These are phyloP conservation scores for Cyclotella baltica DNA, from an alignment of 108 stramenopile species.

Conservation along the genomic window DNA sequence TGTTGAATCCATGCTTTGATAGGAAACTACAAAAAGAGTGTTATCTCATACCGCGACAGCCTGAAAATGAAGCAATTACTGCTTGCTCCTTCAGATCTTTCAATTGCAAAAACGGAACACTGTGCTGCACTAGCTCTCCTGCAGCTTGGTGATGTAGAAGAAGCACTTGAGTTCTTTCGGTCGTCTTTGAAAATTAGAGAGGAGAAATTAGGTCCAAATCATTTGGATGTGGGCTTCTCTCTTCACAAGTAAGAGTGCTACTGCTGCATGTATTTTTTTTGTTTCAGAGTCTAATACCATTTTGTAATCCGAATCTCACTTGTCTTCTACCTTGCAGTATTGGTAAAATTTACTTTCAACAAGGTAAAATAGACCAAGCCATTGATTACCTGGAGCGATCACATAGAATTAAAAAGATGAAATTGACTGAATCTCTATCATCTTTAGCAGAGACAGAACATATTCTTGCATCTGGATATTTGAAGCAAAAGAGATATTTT, in stretches of 20 bases:
- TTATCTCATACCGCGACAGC: conserved; percentile 40
- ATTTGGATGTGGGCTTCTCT: conserved; percentile 59
- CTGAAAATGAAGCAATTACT: conserved; percentile 42
- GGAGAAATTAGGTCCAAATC: conserved; percentile 38
- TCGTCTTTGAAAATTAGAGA: conserved; percentile 40
- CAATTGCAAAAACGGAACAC: conserved; percentile 58
- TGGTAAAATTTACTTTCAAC: conserved; percentile 50
- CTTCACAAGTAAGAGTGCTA: conserved; percentile 45
- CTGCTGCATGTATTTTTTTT: neutral
- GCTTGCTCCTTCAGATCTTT: conserved; percentile 23
- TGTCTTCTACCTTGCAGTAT: conserved; percentile 13
- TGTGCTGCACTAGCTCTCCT: conserved; percentile 46
- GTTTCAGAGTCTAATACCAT: neutral
- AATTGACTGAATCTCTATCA: conserved; percentile 28
- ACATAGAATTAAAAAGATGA: conserved; percentile 43
- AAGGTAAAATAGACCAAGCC: conserved; percentile 49
- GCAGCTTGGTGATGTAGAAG: conserved; percentile 40
- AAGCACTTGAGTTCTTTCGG: conserved; percentile 48
- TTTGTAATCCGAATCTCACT: neutral
- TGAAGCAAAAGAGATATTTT: conserved; percentile 35
- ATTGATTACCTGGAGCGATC: conserved; percentile 41
- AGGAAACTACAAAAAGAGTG: conserved; percentile 18
- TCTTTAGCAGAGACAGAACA: conserved; percentile 58
- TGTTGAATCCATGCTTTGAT: conserved; percentile 14
- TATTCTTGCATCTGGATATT: conserved; percentile 50